A percentile compares a stretch with the other conserved stretches of the same genome.
phyloP scores from a whole-genome alignment of 305 asterid species.

The Fraxinus sp. region DNA sequence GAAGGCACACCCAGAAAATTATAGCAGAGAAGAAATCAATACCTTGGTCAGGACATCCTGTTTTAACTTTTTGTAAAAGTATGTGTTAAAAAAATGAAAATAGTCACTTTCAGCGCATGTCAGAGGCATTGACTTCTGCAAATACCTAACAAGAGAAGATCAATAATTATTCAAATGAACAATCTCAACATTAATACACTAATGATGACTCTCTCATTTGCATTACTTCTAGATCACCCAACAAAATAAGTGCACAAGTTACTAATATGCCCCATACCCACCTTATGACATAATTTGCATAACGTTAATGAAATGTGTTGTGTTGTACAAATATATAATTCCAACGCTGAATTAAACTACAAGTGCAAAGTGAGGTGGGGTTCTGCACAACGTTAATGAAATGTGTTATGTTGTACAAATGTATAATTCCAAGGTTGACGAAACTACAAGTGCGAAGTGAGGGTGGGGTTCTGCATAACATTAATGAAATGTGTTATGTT shows the following conservation, averaged over 20 bases:
- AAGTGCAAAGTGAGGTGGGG: not conserved
- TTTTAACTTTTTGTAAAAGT: slow-evolving; percentile 79
- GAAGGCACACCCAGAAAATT: slow-evolving; percentile 20
- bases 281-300: slow-evolving; percentile 7
- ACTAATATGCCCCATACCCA: slow-evolving; percentile 16
- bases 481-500: not conserved
- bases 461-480: not conserved
- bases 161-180: slow-evolving; percentile 15
- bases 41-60: slow-evolving; percentile 67
- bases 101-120: slow-evolving; percentile 30
- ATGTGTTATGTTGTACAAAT: not conserved
- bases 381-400: not conserved
- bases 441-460: not conserved
- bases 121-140: slow-evolving; percentile 56
- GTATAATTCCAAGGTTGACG: not conserved
- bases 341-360: not conserved
- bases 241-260: slow-evolving; percentile 10
- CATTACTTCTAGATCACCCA: slow-evolving; percentile 17
- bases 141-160: slow-evolving; percentile 57
- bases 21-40: slow-evolving; percentile 27
- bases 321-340: not conserved
- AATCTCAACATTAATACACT: slow-evolving; percentile 25
- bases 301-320: not conserved
- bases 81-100: slow-evolving; percentile 86
- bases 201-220: slow-evolving; percentile 12